These are phyloP conservation scores for Canavalia gladiata DNA, from an alignment of 306 rosid genomes.

Conservation along the genomic window DNA sequence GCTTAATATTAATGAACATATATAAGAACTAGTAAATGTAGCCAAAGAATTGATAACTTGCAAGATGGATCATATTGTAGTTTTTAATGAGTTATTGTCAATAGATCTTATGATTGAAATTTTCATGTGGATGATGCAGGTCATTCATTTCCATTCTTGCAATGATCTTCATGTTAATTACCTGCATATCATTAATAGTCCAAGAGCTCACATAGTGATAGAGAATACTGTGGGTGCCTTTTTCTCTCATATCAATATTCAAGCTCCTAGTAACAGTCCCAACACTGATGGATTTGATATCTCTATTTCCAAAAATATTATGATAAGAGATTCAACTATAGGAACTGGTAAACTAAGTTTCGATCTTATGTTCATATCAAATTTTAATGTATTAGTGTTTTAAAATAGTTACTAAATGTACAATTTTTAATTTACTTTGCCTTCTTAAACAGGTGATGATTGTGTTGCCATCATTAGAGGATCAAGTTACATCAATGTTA, in stretches of 20 bases:
- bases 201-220: constrained; percentile 40
- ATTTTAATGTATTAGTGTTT: background rate
- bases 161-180: constrained; percentile 1
- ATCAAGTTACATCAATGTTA: constrained; percentile 44
- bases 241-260: constrained; percentile 19
- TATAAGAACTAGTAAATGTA: too few relatives aligned
- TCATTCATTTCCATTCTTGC: constrained; percentile 3
- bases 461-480: constrained; percentile 54
- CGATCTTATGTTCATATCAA: constrained; percentile 4
- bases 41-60: too few relatives aligned
- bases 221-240: background rate
- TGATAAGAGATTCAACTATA: constrained; percentile 35
- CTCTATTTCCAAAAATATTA: constrained; percentile 21
- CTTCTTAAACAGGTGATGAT: constrained; percentile 51
- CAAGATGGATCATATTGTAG: too few relatives aligned
- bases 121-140: constrained; percentile 19
- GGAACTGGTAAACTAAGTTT: constrained; percentile 47
- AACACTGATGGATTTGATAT: constrained; percentile 64
- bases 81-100: background rate
- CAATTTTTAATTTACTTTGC: too few relatives aligned
- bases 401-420: too few relatives aligned
- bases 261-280: constrained; percentile 53
- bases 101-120: background rate
- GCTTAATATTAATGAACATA: too few relatives aligned
- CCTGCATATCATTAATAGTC: constrained; percentile 21